Base-by-base conservation (phyloP, 129 eudicot species). In the Flaveria bidentis region DNA sequence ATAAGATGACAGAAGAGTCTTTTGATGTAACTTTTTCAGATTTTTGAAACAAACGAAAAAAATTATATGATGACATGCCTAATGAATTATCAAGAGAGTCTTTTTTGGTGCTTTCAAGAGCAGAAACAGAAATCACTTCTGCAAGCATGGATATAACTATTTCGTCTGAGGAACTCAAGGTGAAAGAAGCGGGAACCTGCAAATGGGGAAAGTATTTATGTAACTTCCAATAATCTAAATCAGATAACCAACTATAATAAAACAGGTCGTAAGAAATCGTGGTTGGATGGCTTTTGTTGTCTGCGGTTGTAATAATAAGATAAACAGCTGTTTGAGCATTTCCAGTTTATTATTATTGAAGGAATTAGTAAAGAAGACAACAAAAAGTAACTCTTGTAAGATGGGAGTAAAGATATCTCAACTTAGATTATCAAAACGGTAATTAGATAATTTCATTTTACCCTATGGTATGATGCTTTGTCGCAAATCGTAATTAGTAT, bases 181-280 rank as follows among this genome's bases (percentile, higher is more conserved):
- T 60, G 81, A 94, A 87, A 69, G 90, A 86, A 10, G 85, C 83
- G 71, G 96, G 85, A 83, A 85, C 99, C 97, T 94, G 96, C 84
- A 78, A 57, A 78, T 46, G 18, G 28, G 28, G 28, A 71, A 28
- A 50, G 47, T 6, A 9, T 2, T 28, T 55, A 49, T 10, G 61
- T 51, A 5, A 51, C 45, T 11, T 36, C 25, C 26, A 26, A 28
- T 71, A 28, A 52, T 51, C 15, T 62, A 7, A 72, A n/a, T n/a
- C 12, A 14, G 20, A 14, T 12, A 28, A 26, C 13, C 20, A 63
- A 15, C 33, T 57, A n/a, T 57, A n/a, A 55, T n/a, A 17, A 55
- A 17, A 18, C 61, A n/a, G 61, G 61, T 6, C 7, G 25, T 55
- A 56, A 28, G 14, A 8, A 10, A 1, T 56, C 26, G 7, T 22